phyloP scores from a whole-genome alignment of 2,329 filamentous ascomycete genomes.

The Fusarium robinianum region DNA sequence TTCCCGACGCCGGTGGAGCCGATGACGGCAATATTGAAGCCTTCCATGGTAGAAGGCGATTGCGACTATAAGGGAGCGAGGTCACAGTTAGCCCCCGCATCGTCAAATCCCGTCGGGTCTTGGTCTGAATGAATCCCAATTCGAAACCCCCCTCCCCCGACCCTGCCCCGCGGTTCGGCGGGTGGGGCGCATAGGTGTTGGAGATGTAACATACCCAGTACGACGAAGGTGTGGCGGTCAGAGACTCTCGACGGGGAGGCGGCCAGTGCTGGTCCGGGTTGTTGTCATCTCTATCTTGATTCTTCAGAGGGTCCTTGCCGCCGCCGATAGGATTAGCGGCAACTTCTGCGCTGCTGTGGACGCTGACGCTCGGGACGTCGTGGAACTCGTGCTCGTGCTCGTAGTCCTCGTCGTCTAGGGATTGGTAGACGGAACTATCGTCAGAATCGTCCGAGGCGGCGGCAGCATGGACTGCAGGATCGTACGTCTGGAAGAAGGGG shows the following conservation, averaged over 20 bases:
- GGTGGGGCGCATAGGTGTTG: constrained; percentile 30
- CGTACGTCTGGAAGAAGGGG: constrained; percentile 57
- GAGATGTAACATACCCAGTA: constrained; percentile 45
- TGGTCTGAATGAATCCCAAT: constrained; percentile 7
- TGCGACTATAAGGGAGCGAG: constrained; percentile 38
- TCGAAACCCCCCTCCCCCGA: constrained; percentile 31
- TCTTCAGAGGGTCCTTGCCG: constrained; percentile 23
- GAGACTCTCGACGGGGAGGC: constrained; percentile 54
- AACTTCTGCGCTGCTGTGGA: constrained; percentile 10
- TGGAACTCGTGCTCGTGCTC: constrained; percentile 47
- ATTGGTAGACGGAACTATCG: constrained; percentile 36
- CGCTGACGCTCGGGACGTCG: constrained; percentile 17
- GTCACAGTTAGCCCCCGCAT: constrained; percentile 35
- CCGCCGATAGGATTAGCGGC: constrained; percentile 14
- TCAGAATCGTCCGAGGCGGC: constrained; percentile 33
- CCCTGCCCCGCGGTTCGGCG: constrained; percentile 32
- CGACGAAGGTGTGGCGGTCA: constrained; percentile 46
- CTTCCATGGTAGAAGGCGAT: constrained; percentile 54
- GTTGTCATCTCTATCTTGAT: constrained; percentile 35
- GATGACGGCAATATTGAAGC: constrained; percentile 68
- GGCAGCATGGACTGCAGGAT: constrained; percentile 39
- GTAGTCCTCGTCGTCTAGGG: constrained; percentile 36
- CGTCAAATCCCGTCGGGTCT: constrained; percentile 17
- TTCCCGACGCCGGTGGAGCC: constrained; percentile 70
- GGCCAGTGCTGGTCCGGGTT: constrained; percentile 45